phyloP scores from a whole-genome alignment of 495 filamentous ascomycete genomes.

The Aspergillus hancockii region DNA sequence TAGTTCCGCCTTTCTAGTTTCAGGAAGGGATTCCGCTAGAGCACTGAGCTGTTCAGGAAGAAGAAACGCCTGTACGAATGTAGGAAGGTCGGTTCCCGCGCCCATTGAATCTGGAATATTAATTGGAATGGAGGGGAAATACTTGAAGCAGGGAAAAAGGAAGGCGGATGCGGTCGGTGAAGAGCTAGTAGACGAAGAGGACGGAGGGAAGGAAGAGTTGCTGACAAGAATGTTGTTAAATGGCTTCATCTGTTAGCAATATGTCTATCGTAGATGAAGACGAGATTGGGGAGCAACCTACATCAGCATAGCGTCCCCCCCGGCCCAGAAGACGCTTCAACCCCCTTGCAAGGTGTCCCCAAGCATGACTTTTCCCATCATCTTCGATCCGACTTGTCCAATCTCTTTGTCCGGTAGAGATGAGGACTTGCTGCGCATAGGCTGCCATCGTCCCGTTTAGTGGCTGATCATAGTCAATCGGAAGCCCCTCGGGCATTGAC shows the following conservation, averaged over 20 bases:
- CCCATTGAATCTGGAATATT: conserved; percentile 13
- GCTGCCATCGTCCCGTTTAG: conserved; percentile 73
- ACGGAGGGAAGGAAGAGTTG: conserved; percentile 63
- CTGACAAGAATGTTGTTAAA: conserved; percentile 74
- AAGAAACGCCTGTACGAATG: conserved; percentile 42
- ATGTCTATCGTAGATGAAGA: background rate
- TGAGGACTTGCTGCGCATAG: conserved; percentile 81
- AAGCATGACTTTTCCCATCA: conserved; percentile 45
- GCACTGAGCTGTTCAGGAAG: conserved; percentile 60
- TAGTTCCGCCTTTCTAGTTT: conserved; percentile 29
- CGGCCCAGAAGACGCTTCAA: conserved; percentile 68
- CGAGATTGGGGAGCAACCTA: conserved; percentile 39
- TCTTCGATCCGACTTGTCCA: conserved; percentile 76
- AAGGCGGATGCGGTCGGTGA: conserved; percentile 60
- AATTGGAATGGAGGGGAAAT: conserved; percentile 66
- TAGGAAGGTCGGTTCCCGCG: conserved; percentile 25
- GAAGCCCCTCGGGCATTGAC: conserved; percentile 62
- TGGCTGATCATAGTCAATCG: conserved; percentile 69
- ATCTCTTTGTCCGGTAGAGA: conserved; percentile 77
- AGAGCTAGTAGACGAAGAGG: conserved; percentile 37
- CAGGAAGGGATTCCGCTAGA: conserved; percentile 53
- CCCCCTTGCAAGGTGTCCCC: conserved; percentile 65
- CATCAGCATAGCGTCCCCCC: conserved; percentile 69
- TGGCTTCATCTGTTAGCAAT: conserved; percentile 53
- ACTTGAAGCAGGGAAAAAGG: conserved; percentile 77